phyloP scores from a whole-genome alignment of 495 filamentous ascomycete species.

The Articulospora tetracladia region DNA sequence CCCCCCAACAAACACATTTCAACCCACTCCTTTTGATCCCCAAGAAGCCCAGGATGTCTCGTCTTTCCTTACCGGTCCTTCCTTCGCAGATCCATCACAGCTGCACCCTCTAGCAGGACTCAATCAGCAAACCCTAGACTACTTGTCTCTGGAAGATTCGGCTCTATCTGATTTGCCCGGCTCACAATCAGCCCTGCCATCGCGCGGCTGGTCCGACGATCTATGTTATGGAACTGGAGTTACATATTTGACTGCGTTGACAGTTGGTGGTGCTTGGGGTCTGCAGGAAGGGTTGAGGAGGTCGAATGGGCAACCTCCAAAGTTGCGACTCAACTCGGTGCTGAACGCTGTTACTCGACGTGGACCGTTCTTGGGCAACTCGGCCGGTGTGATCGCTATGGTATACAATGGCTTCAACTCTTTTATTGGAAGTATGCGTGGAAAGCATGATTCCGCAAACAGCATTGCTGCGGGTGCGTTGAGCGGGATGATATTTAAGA shows the following conservation, averaged over 20 bases:
- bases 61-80: conserved; percentile 68
- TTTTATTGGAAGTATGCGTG: conserved; percentile 76
- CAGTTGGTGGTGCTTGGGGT: conserved; percentile 89
- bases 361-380: conserved; percentile 96
- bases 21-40: conserved; percentile 61
- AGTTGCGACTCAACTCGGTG: conserved; percentile 86
- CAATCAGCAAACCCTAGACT: conserved; percentile 87
- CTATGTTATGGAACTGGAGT: conserved; percentile 96
- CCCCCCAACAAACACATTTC: conserved; percentile 35
- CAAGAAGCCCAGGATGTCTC: conserved; percentile 70
- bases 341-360: conserved; percentile 88
- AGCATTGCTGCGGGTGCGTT: conserved; percentile 78
- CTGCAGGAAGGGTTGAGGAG: conserved; percentile 79
- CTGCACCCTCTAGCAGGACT: conserved; percentile 94
- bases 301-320: conserved; percentile 71
- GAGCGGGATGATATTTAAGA: conserved; percentile 94
- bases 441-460: conserved; percentile 89
- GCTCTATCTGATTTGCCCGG: conserved; percentile 86
- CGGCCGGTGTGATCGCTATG: conserved; percentile 89
- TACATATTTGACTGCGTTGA: conserved; percentile 81
- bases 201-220: conserved; percentile 95
- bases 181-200: conserved; percentile 79
- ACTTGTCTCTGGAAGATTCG: conserved; percentile 89
- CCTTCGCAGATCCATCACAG: conserved; percentile 75
- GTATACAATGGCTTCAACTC: conserved; percentile 94